Evolutionary conservation across 1,284 basidiomycete species (phyloP).

Genomic region (Agroathelia rolfsii): DNA sequence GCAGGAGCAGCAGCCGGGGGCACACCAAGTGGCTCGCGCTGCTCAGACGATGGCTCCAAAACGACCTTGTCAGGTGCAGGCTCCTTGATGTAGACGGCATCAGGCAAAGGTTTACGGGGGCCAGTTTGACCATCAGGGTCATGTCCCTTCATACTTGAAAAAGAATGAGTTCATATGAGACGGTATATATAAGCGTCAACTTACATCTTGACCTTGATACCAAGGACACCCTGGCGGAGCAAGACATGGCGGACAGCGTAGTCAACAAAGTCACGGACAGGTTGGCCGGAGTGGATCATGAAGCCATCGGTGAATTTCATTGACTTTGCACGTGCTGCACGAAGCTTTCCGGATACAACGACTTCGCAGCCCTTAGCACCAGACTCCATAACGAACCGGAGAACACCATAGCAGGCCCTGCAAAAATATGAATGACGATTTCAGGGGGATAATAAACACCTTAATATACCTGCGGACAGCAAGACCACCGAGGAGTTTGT

Average conservation of each 20-base stretch:
- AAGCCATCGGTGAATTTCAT: constrained; percentile 99
- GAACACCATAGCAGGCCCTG: constrained; percentile 99
- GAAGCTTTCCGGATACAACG: constrained; percentile 98
- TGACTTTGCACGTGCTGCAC: constrained; percentile 98
- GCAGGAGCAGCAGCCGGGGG: constrained; percentile 36
- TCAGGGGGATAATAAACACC: constrained; percentile 1
- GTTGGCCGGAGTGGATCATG: constrained; percentile 99
- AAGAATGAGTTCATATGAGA: constrained; percentile 9
- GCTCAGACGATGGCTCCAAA: constrained; percentile 72
- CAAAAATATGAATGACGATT: constrained; percentile 3
- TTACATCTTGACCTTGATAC: constrained; percentile 99
- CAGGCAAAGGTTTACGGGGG: constrained; percentile 91
- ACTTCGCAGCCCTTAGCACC: constrained; percentile 99
- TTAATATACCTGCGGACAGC: constrained; percentile 85
- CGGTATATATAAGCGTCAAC: constrained; percentile 19
- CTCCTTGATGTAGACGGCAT: constrained; percentile 88
- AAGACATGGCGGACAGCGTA: constrained; percentile 97
- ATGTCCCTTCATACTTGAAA: constrained; percentile 84
- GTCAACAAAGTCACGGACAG: constrained; percentile 94
- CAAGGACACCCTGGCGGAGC: constrained; percentile 97
- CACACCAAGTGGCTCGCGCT: constrained; percentile 55
- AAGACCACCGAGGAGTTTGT: constrained; percentile 99
- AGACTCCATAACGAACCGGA: constrained; percentile 99
- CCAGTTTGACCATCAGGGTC: constrained; percentile 87
- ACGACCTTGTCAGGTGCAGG: constrained; percentile 75